phyloP scores from a whole-genome alignment of 768 basidiomycete genomes.

The Polyporus arcularius region DNA sequence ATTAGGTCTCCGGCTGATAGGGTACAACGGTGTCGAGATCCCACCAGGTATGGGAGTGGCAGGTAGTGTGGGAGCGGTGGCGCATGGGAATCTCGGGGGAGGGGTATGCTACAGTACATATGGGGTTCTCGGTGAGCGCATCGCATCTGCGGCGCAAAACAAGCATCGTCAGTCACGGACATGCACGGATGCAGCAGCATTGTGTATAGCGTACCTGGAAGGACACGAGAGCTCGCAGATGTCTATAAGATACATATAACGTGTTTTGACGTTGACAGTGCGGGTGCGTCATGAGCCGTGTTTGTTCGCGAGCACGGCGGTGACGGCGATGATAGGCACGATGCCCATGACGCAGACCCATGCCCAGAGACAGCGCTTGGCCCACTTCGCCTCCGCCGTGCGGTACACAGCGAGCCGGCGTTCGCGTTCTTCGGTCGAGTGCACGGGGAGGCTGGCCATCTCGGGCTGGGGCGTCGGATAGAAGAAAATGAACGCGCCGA shows the following conservation, averaged over 20 bases:
- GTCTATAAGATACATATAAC: background rate
- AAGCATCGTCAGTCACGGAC: too few relatives aligned
- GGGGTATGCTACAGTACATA: too few relatives aligned
- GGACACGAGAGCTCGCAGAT: background rate
- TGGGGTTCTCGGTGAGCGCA: too few relatives aligned
- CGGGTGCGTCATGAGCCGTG: background rate
- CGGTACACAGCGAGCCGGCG: slow-evolving; percentile 8
- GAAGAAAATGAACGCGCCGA: slow-evolving; percentile 9
- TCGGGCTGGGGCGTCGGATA: slow-evolving; percentile 2
- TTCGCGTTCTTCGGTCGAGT: slow-evolving; percentile 4
- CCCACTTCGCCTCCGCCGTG: slow-evolving; percentile 16
- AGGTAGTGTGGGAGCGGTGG: too few relatives aligned
- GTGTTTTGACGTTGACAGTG: too few relatives aligned
- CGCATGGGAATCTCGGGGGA: too few relatives aligned
- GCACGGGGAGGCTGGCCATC: background rate
- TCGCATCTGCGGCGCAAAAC: too few relatives aligned
- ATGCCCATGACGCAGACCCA: background rate
- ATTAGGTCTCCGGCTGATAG: too few relatives aligned
- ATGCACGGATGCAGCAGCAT: too few relatives aligned
- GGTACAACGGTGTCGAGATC: too few relatives aligned
- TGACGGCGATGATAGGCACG: background rate
- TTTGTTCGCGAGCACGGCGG: slow-evolving; percentile 7
- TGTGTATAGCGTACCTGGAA: background rate
- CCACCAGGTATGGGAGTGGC: too few relatives aligned
- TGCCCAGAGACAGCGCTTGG: slow-evolving; percentile 12